Conservation (phyloP, 148 eudicot species). For the Bassia scoparia region DNA sequence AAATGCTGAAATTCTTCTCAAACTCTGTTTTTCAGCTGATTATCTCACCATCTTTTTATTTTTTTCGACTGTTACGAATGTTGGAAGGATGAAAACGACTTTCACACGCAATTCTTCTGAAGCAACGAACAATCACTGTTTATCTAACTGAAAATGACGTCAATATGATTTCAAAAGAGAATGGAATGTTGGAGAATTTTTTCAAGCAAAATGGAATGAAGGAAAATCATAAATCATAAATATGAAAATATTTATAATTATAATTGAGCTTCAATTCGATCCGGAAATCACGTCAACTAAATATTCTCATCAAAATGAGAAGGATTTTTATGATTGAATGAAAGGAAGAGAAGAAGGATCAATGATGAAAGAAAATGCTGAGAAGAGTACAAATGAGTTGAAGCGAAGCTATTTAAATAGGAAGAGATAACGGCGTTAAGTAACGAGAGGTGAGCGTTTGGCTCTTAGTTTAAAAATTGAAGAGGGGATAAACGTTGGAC, state of each 20-base stretch:
- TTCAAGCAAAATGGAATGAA: not conserved
- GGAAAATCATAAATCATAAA: not conserved
- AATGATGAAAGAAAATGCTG: not conserved
- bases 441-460: constrained; percentile 4
- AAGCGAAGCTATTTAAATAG: constrained; percentile 33
- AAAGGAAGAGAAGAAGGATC: not conserved
- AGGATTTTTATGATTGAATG: not conserved
- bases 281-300: not conserved
- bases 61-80: not conserved
- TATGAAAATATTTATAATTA: not conserved
- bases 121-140: constrained; percentile 18
- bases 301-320: not conserved
- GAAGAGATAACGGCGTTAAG: constrained; percentile 25
- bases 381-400: constrained; percentile 29
- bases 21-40: not conserved
- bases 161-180: not conserved
- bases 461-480: not conserved
- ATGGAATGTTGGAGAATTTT: not conserved
- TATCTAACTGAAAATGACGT: constrained; percentile 15
- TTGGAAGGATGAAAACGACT: constrained; percentile 18
- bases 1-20: not conserved
- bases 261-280: constrained; percentile 12
- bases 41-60: not conserved
- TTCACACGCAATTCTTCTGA: constrained; percentile 15
- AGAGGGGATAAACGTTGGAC: not conserved